Evolutionary conservation across 495 filamentous ascomycete species (phyloP).

Genomic region (Pseudoneurospora amorphoporcata): DNA sequence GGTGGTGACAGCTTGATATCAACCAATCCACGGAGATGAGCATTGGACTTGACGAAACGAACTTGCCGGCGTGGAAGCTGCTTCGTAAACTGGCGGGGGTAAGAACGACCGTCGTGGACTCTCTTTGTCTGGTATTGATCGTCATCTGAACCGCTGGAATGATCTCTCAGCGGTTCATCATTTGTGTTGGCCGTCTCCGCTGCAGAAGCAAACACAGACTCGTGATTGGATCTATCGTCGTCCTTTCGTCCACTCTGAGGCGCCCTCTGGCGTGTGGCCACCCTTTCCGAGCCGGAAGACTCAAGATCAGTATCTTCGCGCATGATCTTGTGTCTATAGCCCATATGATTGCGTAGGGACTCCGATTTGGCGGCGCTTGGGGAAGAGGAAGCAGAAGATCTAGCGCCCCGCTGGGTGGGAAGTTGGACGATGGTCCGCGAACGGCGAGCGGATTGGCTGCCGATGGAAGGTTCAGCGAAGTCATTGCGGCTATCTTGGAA

Average conservation of each 20-base stretch:
- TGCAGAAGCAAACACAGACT: background rate
- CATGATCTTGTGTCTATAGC: background rate
- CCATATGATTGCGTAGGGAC: background rate
- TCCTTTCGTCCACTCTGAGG: background rate
- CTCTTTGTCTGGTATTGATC: background rate
- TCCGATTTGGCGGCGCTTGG: background rate
- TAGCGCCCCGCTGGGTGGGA: background rate
- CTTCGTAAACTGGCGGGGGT: background rate
- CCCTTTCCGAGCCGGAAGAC: background rate
- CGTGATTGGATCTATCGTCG: background rate
- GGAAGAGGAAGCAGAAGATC: background rate
- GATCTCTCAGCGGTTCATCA: background rate
- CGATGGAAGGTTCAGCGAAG: background rate
- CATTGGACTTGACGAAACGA: background rate
- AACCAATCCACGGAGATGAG: background rate
- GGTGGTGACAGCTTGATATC: background rate
- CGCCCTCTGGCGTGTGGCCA: background rate
- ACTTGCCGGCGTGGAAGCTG: background rate
- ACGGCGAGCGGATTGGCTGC: background rate
- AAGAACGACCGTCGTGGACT: background rate
- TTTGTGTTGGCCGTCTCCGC: background rate
- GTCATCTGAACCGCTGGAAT: background rate
- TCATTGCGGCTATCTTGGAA: background rate
- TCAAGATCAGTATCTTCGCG: background rate
- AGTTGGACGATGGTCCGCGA: background rate